Evolutionary conservation across 352 stramenopile genomes (phyloP), one percentile per base, ranked within the genome.

Genomic region (Phytophthora pistaciae): DNA sequence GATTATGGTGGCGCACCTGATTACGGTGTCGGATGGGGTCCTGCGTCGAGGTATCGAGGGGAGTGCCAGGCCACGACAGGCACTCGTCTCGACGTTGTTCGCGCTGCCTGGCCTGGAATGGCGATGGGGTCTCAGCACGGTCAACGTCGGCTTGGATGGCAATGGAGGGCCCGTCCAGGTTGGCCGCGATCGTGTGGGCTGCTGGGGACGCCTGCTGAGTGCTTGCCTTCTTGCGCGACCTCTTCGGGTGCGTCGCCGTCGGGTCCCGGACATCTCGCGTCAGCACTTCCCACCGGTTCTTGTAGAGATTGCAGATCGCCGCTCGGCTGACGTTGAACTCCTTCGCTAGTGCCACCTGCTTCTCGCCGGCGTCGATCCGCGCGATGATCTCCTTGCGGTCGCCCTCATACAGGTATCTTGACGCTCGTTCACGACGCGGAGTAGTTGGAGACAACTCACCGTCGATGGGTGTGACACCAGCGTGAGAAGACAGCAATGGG

Each of bases 241-340:
- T 69, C 54, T 64, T 69, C 13, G 63, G 63, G 54, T 69, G 54
- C 5, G 63, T 69, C 16, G 63, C 53, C 25, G 27, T 50, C 10
- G 31, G 29, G 18, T 69, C 63, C 16, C 9, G 27, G 13, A 50
- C 67, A n/a, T 54, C 70, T 44, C 75, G 68, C 5, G 50, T 75
- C 13, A 82, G 62, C 38, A 82, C 65, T 23, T 71, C 57, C 16
- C 50, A 64, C 4, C 73, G 72, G 59, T 82, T 80, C 64, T 85
- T 85, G 68, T 85, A 83, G 16, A 85, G 63, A 33, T 83, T 83
- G 65, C 72, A 85, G 44, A 85, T 77, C 25, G 78, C 78, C 1
- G 78, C 72, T 25, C 78, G 75, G 38, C 75, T 83, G 18, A 83
- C 78, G 11, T 56, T 56, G 57, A 79, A 85, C 56, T 83, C 78